Evolutionary conservation across 1,139 yeast species (phyloP), one percentile per base, ranked within the genome.

Genomic region (Pichia sp.): DNA sequence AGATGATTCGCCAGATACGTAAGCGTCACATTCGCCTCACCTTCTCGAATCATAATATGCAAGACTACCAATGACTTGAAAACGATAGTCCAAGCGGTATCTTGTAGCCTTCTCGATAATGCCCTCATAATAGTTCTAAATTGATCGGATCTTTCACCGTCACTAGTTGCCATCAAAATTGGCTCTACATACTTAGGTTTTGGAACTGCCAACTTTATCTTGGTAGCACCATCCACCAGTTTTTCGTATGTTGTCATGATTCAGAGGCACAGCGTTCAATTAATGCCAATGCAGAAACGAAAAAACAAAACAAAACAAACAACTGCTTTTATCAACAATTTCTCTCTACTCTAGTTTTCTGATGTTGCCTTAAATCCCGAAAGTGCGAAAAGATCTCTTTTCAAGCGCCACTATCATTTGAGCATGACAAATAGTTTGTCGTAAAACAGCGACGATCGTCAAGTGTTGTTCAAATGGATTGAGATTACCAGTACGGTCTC

Each of bases 121-220:
- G 83, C 69, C 44, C 73, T 69, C 79, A 88, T 81, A 36, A 88
- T 81, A 23, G 81, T 76, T 46, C 73, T 72, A 57, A 90, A 78
- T 54, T 83, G 81, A 34, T 76, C 81, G 33, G 67, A 64, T 44
- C 67, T 65, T 16, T 59, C 60, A 31, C 69, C 68, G 26, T 59
- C 59, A 16, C 76, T 65, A 0, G 97, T 86, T 4, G 95, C 83
- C 70, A 84, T 74, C 41, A 92, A 72, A 47, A 92, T 85, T 2
- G 97, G 97, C 64, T 88, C 96, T 46, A 90, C 82, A 61, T 92
- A 94, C 62, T 94, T 92, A 39, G 95, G 84, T 66, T 92, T 92
- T 16, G 98, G 98, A 29, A 97, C 96, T n/a, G 98, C 97, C 67
- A 88, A 60, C 59, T 73, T 73, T 36, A 74, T 72, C 64, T 81